phyloP scores from a whole-genome alignment of 2,329 filamentous ascomycete species.

The Zasmidium angulare region DNA sequence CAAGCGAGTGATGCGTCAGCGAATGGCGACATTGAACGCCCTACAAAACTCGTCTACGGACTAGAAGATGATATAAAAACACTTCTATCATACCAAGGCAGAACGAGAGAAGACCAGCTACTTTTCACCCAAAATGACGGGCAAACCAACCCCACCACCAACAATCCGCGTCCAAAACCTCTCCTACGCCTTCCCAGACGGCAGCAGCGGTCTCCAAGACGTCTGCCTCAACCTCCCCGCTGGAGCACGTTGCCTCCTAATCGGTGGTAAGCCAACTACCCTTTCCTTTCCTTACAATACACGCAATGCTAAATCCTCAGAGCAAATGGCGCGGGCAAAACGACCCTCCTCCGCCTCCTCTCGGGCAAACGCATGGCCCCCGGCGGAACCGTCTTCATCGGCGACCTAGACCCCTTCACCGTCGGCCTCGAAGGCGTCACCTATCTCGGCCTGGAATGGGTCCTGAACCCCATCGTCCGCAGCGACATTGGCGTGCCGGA shows the following conservation, averaged over 20 bases:
- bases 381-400: slow-evolving; percentile 69
- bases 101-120: not conserved
- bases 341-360: slow-evolving; percentile 89
- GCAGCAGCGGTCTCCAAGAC: slow-evolving; percentile 72
- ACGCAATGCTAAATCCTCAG: slow-evolving; percentile 31
- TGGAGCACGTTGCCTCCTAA: slow-evolving; percentile 82
- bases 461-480: slow-evolving; percentile 92
- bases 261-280: slow-evolving; percentile 73
- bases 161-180: slow-evolving; percentile 73
- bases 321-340: slow-evolving; percentile 96
- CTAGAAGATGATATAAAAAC: too few species aligned
- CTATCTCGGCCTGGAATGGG: slow-evolving; percentile 97
- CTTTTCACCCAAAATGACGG: slow-evolving; percentile 19
- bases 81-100: too few species aligned
- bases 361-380: slow-evolving; percentile 94
- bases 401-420: slow-evolving; percentile 87
- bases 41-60: too few species aligned
- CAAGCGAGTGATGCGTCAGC: not conserved
- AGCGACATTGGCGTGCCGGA: slow-evolving; percentile 91
- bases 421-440: slow-evolving; percentile 88
- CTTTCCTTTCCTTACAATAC: slow-evolving; percentile 2
- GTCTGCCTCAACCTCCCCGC: slow-evolving; percentile 75
- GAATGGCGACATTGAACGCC: not conserved
- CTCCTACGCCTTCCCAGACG: slow-evolving; percentile 86
- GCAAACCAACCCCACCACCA: slow-evolving; percentile 40